These are phyloP conservation scores for Paracoccidioides brasiliensis DNA, from an alignment of 2,329 filamentous ascomycete genomes.

Conservation along the genomic window DNA sequence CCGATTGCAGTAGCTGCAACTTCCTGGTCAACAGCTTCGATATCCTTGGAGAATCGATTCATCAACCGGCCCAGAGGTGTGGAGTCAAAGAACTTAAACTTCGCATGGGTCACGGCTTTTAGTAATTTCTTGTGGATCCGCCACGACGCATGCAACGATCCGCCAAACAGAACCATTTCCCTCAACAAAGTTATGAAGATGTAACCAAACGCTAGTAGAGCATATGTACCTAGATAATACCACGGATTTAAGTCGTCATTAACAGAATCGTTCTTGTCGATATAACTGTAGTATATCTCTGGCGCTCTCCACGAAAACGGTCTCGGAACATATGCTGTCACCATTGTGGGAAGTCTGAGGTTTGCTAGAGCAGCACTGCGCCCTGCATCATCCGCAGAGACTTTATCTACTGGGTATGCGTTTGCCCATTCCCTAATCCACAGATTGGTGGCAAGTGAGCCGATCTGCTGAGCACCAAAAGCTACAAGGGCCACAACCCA, in stretches of 20 bases:
- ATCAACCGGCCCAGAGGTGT: constrained; percentile 93
- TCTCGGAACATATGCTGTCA: constrained; percentile 24
- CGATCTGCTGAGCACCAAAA: constrained; percentile 72
- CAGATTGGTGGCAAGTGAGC: constrained; percentile 74
- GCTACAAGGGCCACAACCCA: constrained; percentile 65
- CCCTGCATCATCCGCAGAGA: constrained; percentile 19
- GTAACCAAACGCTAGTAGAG: constrained; percentile 61
- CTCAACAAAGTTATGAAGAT: constrained; percentile 69
- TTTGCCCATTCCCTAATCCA: constrained; percentile 97
- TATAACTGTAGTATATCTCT: constrained; percentile 14
- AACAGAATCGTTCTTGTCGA: constrained; percentile 10
- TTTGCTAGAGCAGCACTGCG: constrained; percentile 30
- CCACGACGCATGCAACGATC: constrained; percentile 76
- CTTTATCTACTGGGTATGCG: constrained; percentile 52
- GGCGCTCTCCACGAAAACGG: constrained; percentile 19
- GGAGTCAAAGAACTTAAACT: constrained; percentile 95
- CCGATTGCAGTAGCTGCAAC: constrained; percentile 83
- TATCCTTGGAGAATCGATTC: constrained; percentile 96
- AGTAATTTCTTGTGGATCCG: constrained; percentile 71
- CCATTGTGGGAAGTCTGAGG: constrained; percentile 26
- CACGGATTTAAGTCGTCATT: constrained; percentile 53
- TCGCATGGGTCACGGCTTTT: constrained; percentile 66
- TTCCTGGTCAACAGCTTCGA: constrained; percentile 90
- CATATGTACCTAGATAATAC: constrained; percentile 79
- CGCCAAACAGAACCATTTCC: constrained; percentile 83